Base-by-base conservation (phyloP, 164 flowering plant species). In the Santalum album region DNA sequence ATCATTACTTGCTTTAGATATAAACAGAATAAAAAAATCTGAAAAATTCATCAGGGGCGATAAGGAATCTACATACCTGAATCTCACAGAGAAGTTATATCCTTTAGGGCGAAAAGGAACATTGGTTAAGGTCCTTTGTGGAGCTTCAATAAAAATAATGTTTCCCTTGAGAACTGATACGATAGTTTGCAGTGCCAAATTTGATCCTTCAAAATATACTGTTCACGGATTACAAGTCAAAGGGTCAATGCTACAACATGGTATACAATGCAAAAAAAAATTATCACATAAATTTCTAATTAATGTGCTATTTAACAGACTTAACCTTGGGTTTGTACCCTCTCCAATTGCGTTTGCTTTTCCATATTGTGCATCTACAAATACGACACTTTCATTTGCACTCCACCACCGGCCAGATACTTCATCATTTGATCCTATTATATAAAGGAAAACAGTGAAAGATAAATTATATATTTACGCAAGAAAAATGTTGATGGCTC, bases 291-390 rank as follows among this genome's bases (percentile, higher is more conserved):
- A 16, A 26, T 1, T 51, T n/a, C 40, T 19, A 25, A 18, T 12
- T 22, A 40, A 43, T 20, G 4, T 12, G 46, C 26, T 51, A 35
- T 45, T 23, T 16, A 40, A 46, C 34, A 40, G 6, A 14, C 6
- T 42, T n/a, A 78, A 85, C 95, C 86, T 67, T 70, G 73, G 22
- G 90, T 62, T 64, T 73, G n/a, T 63, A 63, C 94, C 95, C 61
- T 77, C 78, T 49, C 79, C 83, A 46, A 75, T 59, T 25, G 89
- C 91, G 58, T 71, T 71, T 55, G 84, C 86, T 64, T 72, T 66
- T 53, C 89, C 92, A 62, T 85, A 78, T 38, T 40, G 51, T 57
- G 38, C 44, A 24, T 85, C 76, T n/a, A 90, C 56, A 38, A 67
- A 67, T 27, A 85, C 14, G 51, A 87, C 76, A 72, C 83, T 87